Conservation (phyloP, 2,329 filamentous ascomycete genomes). For the Aureobasidium sp. region DNA sequence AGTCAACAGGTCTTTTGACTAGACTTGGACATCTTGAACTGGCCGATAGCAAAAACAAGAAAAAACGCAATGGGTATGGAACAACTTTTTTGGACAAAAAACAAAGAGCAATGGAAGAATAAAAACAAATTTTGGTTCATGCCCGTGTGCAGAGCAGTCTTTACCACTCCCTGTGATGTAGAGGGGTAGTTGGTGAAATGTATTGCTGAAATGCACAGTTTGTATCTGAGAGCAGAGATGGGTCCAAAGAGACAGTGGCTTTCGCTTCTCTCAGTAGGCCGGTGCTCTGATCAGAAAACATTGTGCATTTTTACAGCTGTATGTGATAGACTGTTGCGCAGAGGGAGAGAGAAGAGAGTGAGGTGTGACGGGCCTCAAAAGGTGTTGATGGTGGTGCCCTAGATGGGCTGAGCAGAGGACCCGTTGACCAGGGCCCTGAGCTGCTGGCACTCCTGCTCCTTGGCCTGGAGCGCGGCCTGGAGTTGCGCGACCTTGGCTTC, state of each 20-base stretch:
- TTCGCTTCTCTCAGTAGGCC: background rate
- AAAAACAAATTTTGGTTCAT: background rate
- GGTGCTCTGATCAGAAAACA: background rate
- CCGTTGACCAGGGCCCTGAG: background rate
- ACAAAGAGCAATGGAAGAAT: background rate
- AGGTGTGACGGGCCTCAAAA: background rate
- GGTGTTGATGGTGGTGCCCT: background rate
- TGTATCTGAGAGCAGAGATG: background rate
- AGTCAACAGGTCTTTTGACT: background rate
- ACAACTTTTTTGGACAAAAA: background rate
- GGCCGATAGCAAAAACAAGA: background rate
- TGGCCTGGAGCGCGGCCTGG: constrained; percentile 32
- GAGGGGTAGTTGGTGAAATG: no score
- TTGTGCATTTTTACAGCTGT: background rate
- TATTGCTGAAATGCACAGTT: background rate
- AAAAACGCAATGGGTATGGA: background rate
- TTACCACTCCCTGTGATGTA: no score
- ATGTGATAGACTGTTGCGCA: background rate
- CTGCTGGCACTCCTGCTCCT: background rate
- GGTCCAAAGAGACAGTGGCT: background rate
- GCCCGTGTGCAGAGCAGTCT: background rate
- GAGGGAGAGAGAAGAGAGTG: background rate
- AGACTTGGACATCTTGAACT: background rate
- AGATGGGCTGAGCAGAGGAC: background rate
- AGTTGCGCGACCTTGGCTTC: constrained; percentile 59